Conservation (phyloP, 1,284 basidiomycete species). For the Moniliella sp. region DNA sequence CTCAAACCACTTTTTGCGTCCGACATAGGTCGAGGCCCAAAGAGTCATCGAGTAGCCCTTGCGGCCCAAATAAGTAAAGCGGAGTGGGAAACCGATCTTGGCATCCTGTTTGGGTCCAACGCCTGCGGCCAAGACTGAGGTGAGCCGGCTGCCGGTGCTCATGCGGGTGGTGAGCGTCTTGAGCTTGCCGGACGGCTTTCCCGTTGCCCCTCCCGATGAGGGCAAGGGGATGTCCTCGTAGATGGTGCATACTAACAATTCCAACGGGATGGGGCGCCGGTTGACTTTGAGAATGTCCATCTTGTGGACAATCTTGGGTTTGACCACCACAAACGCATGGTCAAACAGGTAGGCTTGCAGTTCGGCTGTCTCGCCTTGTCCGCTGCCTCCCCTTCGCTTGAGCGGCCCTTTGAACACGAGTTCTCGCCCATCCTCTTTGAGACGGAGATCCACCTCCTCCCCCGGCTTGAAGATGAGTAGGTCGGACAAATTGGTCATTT, state of each 20-base stretch:
- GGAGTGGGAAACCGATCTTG: constrained; percentile 76
- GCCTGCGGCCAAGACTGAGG: constrained; percentile 34
- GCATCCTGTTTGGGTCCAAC: constrained; percentile 42
- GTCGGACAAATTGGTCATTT: constrained; percentile 66
- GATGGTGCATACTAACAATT: constrained; percentile 64
- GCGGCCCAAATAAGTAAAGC: constrained; percentile 74
- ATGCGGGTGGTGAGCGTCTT: constrained; percentile 39
- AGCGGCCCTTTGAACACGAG: constrained; percentile 80
- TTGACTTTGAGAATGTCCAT: constrained; percentile 84
- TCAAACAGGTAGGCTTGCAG: constrained; percentile 90
- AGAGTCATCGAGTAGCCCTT: constrained; percentile 81
- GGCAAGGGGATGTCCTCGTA: constrained; percentile 51
- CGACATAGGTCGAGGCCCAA: constrained; percentile 72
- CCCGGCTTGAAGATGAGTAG: constrained; percentile 65
- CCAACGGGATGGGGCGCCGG: constrained; percentile 84
- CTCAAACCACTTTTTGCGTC: constrained; percentile 84
- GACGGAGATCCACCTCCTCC: constrained; percentile 68
- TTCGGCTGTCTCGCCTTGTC: constrained; percentile 54
- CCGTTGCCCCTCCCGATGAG: neutral
- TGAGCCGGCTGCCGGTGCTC: constrained; percentile 28
- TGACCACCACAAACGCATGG: constrained; percentile 84
- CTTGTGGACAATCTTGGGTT: constrained; percentile 63
- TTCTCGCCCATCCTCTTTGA: constrained; percentile 68
- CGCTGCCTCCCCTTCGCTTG: constrained; percentile 64
- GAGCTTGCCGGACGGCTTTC: constrained; percentile 21